Evolutionary conservation across 306 rosid species (phyloP).

Genomic region (Pyrus bretschneideri): DNA sequence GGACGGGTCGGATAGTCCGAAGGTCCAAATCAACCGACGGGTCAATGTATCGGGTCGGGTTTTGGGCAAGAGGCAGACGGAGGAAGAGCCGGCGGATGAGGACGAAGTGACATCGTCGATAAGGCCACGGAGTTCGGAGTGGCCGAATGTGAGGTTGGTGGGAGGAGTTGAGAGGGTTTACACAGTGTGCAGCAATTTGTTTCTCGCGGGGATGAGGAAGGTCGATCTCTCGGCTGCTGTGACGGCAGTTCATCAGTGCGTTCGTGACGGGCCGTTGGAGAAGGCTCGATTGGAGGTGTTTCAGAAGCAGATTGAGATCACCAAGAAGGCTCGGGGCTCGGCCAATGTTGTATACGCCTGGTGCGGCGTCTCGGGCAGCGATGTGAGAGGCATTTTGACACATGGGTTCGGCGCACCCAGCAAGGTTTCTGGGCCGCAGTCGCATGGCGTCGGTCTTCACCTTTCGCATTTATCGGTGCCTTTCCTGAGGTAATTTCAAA

Average conservation of each 20-base stretch:
- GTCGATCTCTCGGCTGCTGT: constrained; percentile 20
- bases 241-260: constrained; percentile 37
- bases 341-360: constrained; percentile 50
- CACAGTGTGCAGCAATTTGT: constrained; percentile 11
- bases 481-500: constrained; percentile 28
- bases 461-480: constrained; percentile 39
- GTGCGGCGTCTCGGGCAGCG: constrained; percentile 35
- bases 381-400: constrained; percentile 26
- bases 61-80: constrained; percentile 26
- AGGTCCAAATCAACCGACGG: constrained; percentile 25
- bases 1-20: constrained; percentile 9
- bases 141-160: constrained; percentile 36
- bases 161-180: constrained; percentile 20
- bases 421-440: constrained; percentile 12
- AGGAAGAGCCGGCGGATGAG: neutral
- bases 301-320: constrained; percentile 27
- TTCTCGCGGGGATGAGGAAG: constrained; percentile 25
- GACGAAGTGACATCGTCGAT: constrained; percentile 42
- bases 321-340: constrained; percentile 32
- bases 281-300: constrained; percentile 32
- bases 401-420: constrained; percentile 41
- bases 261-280: constrained; percentile 23
- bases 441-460: constrained; percentile 32
- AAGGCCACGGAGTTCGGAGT: constrained; percentile 24
- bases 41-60: constrained; percentile 12